Percentiles rank a stretch among this genome's conserved stretches.
Evolutionary conservation across 176 grass and related monocot species (phyloP).

Genomic region (Thinopyrum elongatum): DNA sequence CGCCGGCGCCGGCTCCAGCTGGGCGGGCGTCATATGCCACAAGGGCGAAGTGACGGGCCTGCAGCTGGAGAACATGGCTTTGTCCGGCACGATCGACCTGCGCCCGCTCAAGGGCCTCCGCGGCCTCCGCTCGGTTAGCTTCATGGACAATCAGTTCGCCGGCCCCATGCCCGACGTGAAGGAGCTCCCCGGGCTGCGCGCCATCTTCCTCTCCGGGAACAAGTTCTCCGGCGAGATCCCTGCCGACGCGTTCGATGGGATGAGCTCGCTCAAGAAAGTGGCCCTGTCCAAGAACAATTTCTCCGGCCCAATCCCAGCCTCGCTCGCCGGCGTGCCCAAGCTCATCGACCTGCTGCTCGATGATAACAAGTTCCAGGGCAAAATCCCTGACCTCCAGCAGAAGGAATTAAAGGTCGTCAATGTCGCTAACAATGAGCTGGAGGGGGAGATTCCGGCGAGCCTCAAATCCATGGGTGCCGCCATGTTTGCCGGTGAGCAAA

Average conservation of each 20-base stretch:
- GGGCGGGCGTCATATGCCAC: conserved; percentile 75
- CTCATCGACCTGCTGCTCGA: conserved; percentile 63
- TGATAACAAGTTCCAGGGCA: conserved; percentile 61
- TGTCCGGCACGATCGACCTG: conserved; percentile 65
- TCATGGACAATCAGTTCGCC: conserved; percentile 65
- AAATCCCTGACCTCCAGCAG: conserved; percentile 60
- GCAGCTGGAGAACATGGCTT: conserved; percentile 68
- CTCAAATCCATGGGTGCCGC: conserved; percentile 38
- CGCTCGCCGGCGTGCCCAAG: conserved; percentile 49
- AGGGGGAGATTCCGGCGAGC: conserved; percentile 57
- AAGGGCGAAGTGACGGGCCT: conserved; percentile 51
- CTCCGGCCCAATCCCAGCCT: conserved; percentile 64
- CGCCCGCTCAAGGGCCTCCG: conserved; percentile 27
- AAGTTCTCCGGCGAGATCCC: conserved; percentile 67
- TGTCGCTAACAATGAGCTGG: conserved; percentile 58
- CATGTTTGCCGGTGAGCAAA: conserved; percentile 53
- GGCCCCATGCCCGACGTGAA: conserved; percentile 65
- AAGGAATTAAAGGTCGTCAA: conserved; percentile 49
- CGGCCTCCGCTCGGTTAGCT: conserved; percentile 61
- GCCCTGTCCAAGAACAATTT: conserved; percentile 56
- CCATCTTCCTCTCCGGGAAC: conserved; percentile 68
- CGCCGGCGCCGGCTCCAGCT: conserved; percentile 18
- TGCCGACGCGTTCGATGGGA: conserved; percentile 53
- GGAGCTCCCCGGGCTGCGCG: conserved; percentile 43
- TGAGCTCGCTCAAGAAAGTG: conserved; percentile 81